A percentile compares a stretch with the other conserved stretches of the same genome.
Conservation (phyloP, 192 early-diverging fungal species). For the Umbelopsis isabellina region DNA sequence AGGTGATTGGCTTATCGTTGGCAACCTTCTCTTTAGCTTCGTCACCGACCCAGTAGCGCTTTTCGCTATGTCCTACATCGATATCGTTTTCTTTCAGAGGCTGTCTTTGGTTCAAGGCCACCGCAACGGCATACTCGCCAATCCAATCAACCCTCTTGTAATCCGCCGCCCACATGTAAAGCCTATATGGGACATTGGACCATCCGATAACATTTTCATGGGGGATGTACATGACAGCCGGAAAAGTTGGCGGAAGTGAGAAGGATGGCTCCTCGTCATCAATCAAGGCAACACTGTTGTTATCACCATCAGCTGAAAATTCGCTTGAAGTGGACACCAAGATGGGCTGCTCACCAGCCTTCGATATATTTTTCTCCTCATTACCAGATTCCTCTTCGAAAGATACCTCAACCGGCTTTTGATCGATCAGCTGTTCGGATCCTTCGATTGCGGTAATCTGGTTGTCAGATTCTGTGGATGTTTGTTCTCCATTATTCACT, state of each 20-base stretch:
- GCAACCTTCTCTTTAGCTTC: constrained; percentile 24
- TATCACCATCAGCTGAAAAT: neutral
- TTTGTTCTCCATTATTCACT: neutral
- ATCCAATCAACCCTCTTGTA: constrained; percentile 43
- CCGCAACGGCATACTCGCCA: constrained; percentile 40
- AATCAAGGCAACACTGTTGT: neutral
- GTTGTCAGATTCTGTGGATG: neutral
- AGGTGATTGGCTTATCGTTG: constrained; percentile 33
- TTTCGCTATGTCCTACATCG: constrained; percentile 36
- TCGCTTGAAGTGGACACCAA: neutral
- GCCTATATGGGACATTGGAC: constrained; percentile 45
- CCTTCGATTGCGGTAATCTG: neutral
- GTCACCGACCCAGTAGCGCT: constrained; percentile 40
- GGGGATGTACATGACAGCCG: constrained; percentile 43
- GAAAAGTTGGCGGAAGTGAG: constrained; percentile 35
- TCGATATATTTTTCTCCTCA: neutral
- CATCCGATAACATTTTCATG: constrained; percentile 50
- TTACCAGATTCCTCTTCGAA: neutral
- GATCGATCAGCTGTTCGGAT: neutral
- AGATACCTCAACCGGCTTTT: neutral
- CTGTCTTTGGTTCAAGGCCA: constrained; percentile 37
- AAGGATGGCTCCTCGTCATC: constrained; percentile 26
- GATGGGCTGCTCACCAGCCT: neutral
- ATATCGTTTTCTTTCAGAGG: constrained; percentile 31
- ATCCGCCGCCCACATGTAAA: constrained; percentile 44